Evolutionary conservation across 306 rosid genomes (phyloP).

Genomic region (Castanea sativa): DNA sequence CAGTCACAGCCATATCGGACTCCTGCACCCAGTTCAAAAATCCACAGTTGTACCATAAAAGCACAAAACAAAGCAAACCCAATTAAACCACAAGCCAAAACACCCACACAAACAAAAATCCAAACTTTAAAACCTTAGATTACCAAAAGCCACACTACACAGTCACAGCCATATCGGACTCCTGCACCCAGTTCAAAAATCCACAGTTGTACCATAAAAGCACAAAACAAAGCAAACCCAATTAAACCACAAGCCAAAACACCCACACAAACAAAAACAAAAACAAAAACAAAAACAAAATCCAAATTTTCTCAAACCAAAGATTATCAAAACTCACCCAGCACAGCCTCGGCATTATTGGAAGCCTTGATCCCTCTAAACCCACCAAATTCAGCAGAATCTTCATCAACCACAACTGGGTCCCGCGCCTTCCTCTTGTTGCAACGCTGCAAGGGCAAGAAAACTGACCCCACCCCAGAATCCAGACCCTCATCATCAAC

Average conservation of each 20-base stretch:
- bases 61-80: slow-evolving; percentile 9
- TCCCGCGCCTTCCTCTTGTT: slow-evolving; percentile 51
- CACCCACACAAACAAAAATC: neutral
- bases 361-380: slow-evolving; percentile 25
- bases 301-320: neutral
- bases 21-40: slow-evolving; percentile 5
- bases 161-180: slow-evolving; percentile 17
- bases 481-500: slow-evolving; percentile 35
- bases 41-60: neutral
- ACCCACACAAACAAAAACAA: neutral
- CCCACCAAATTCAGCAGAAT: slow-evolving; percentile 17
- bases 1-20: slow-evolving; percentile 18
- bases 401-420: slow-evolving; percentile 17
- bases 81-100: neutral
- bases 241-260: neutral
- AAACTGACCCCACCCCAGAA: slow-evolving; percentile 69
- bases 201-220: neutral
- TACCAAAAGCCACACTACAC: slow-evolving; percentile 26
- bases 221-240: slow-evolving; percentile 11
- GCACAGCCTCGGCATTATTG: slow-evolving; percentile 15
- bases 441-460: slow-evolving; percentile 68
- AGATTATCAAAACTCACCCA: slow-evolving; percentile 30
- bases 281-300: neutral
- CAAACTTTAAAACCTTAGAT: neutral
- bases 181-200: slow-evolving; percentile 1